Evolutionary conservation across 768 basidiomycete species (phyloP), one percentile per base, ranked within the genome.

Genomic region (Lactarius deliciosus): DNA sequence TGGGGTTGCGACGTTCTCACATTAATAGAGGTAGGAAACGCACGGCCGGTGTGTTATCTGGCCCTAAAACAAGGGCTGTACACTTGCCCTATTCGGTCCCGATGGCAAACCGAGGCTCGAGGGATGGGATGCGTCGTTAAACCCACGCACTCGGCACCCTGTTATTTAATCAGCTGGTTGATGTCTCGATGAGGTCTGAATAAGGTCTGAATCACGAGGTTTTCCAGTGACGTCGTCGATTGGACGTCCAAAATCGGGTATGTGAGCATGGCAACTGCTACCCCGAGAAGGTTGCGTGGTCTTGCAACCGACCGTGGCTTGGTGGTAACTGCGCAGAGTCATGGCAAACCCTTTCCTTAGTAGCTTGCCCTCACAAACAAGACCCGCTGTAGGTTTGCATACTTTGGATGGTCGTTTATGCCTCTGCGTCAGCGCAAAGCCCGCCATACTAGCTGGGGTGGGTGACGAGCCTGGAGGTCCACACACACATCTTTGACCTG

Each of bases 301-400:
- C 53, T 60, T 41, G 55, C 65, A 57, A 25, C 28, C 36, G 41
- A 40, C 60, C 34, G 11, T 28, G 60, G 45, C 43, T 61, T 50
- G 43, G 30, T 30, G 28, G 40, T 38, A 41, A 45, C 65, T 54
- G 57, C 50, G 61, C 38, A 54, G 61, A 63, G 22, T 58, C 65
- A 50, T 25, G 61, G 38, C 47, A 54, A 41, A 20, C 43, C 15
- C 45, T 41, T 58, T 57, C 55, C 50, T 54, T 50, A 62, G 41
- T 60, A 34, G 30, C 30, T 57, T 50, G 18, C 30, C 20, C n/a
- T 41, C 25, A 18, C 13, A 36, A 38, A 61, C 25, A 62, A 57
- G 10, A 18, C 22, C 41, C 16, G 22, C 54, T 15, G 34, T 30
- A 9, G 43, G 8, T 22, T 45, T 45, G 6, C 55, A 53, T 53